Base-by-base conservation (phyloP, 164 flowering plant species). In the Stephania cephalantha region DNA sequence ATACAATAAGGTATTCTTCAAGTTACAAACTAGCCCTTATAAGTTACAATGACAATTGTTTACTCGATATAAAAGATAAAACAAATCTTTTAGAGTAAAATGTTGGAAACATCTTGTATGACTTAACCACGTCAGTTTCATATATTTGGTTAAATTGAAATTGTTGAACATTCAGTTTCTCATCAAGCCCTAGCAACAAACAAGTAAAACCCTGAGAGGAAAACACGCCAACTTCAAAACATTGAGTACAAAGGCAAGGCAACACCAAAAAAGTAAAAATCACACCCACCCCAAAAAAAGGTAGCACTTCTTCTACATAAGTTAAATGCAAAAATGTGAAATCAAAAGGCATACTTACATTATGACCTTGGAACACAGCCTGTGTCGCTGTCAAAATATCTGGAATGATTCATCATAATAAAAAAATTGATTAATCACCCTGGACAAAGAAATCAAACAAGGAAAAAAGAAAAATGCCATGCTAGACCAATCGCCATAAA, bases 351-450 rank as follows among this genome's bases (percentile, higher is more conserved):
- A 69, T 29, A 83, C 93, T 87, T 75, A 95, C 99, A 82, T 83
- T 85, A 68, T 84, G 84, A 74, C 83, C 82, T 69, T 84, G 91
- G 78, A 80, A 86, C 66, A 90, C 80, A 64, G 88, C 88, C 75
- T 87, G 87, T 4, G 92, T 85, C 35, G 92, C 93, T 75, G 89
- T 87, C 84, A 93, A 75, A n/a, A 88, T 84, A 88, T 91, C 99
- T 95, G 98, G 84, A 84, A 25, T 35, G 65, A 9, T 71, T 22
- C 46, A 70, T n/a, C 52, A 53, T 35, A 35, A 35, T 22, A 35
- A 35, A 9, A 6, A 58, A 58, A 58, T 15, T 58, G 4, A 58
- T 18, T n/a, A 58, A 58, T 58, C 64, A 58, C 13, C 20, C 5
- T 58, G 64, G 64, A 58, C 6, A 15, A 15, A 5, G 20, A 6